Conservation (phyloP, 2,329 filamentous ascomycete species). For the Fusarium siculi region DNA sequence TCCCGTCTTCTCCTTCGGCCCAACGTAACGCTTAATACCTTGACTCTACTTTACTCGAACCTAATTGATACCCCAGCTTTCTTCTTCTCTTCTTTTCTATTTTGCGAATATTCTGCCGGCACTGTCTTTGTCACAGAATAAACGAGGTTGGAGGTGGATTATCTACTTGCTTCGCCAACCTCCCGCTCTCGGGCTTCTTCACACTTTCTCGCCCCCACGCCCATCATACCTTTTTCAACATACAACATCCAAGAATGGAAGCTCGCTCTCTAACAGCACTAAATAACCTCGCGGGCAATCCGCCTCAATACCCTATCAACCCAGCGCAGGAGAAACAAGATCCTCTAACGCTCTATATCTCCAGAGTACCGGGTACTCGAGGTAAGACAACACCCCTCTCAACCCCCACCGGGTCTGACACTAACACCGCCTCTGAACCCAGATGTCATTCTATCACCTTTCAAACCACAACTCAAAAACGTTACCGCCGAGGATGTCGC, state of each 20-base stretch:
- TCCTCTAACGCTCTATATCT: slow-evolving; percentile 88
- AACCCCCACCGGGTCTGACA: slow-evolving; percentile 20
- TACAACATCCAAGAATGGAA: slow-evolving; percentile 64
- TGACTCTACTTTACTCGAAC: neutral
- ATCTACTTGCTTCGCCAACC: slow-evolving; percentile 18
- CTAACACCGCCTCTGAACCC: slow-evolving; percentile 21
- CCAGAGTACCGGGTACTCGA: slow-evolving; percentile 89
- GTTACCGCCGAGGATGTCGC: slow-evolving; percentile 89
- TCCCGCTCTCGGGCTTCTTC: slow-evolving; percentile 10
- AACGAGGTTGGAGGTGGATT: slow-evolving; percentile 14
- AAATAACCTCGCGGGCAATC: slow-evolving; percentile 84
- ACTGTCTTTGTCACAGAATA: slow-evolving; percentile 3
- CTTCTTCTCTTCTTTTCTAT: neutral
- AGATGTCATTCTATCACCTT: slow-evolving; percentile 93
- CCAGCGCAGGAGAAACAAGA: slow-evolving; percentile 75
- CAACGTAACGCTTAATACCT: slow-evolving; percentile 11
- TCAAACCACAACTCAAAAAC: slow-evolving; percentile 88
- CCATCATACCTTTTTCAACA: slow-evolving; percentile 1
- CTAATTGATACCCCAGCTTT: slow-evolving; percentile 17
- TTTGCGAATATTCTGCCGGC: neutral
- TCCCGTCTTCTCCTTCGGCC: slow-evolving; percentile 9
- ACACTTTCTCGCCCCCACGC: slow-evolving; percentile 19
- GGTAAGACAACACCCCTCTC: slow-evolving; percentile 62
- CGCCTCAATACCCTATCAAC: slow-evolving; percentile 85
- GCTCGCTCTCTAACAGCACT: slow-evolving; percentile 85